These are phyloP conservation scores for Naganishia albida DNA, from an alignment of 1,284 basidiomycete species.

Conservation along the genomic window DNA sequence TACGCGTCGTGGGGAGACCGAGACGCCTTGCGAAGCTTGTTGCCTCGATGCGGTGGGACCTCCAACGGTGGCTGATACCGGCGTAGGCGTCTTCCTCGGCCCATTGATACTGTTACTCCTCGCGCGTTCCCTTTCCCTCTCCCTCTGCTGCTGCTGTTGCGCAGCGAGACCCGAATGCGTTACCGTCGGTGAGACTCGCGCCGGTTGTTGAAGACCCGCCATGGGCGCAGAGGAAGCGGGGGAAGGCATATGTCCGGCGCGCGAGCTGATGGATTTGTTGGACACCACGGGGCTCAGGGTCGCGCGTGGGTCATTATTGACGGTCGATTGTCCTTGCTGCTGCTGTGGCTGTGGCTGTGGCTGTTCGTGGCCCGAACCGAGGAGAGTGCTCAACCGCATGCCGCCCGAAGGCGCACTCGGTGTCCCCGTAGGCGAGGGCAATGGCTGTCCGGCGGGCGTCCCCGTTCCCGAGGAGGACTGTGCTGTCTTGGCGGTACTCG, in stretches of 20 bases:
- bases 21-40: not conserved
- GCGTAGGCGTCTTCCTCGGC: constrained; percentile 1
- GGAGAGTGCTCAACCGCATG: constrained; percentile 16
- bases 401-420: constrained; percentile 2
- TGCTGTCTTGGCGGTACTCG: too few species aligned
- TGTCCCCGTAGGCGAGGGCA: constrained; percentile 21
- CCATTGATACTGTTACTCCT: constrained; percentile 16
- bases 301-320: not conserved
- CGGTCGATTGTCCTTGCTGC: not conserved
- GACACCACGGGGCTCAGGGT: constrained; percentile 17
- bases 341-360: not conserved
- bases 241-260: not conserved
- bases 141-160: constrained; percentile 1
- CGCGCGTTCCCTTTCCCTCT: constrained; percentile 16
- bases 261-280: constrained; percentile 5
- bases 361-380: not conserved
- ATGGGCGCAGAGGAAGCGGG: not conserved
- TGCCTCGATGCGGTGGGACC: not conserved
- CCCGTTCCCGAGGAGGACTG: too few species aligned
- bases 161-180: not conserved
- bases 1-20: constrained; percentile 14
- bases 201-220: not conserved
- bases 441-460: too few species aligned
- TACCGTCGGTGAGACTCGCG: constrained; percentile 1
- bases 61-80: not conserved